Evolutionary conservation across 1,284 basidiomycete species (phyloP).

Genomic region (Sporisorium sorghi): DNA sequence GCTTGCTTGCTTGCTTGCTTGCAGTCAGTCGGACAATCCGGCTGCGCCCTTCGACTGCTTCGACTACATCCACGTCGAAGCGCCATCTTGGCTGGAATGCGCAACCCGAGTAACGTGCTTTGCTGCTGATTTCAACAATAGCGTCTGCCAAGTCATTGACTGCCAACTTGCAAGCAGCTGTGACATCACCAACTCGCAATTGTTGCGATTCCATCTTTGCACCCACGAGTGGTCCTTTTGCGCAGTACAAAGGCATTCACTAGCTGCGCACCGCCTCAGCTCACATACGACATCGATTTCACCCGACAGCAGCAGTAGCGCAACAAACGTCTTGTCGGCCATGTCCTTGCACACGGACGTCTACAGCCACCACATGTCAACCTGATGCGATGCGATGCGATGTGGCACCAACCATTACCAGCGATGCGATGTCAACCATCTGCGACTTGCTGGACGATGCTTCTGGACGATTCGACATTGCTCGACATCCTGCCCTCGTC

Average conservation of each 20-base stretch:
- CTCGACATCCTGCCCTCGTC: background rate
- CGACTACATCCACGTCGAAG: background rate
- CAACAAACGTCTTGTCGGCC: background rate
- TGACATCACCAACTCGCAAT: background rate
- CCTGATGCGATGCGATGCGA: constrained; percentile 5
- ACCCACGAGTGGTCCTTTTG: background rate
- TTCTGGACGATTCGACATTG: background rate
- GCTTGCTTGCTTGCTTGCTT: background rate
- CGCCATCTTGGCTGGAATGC: too few relatives aligned
- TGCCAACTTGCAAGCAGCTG: background rate
- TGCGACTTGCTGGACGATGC: background rate
- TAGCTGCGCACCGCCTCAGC: background rate
- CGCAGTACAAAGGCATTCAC: background rate
- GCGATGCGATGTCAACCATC: background rate
- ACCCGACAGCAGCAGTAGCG: background rate
- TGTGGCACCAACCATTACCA: background rate
- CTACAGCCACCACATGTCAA: background rate
- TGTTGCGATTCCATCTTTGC: background rate
- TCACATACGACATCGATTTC: background rate
- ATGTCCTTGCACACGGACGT: constrained; percentile 1
- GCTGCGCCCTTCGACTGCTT: background rate
- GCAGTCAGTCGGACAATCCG: background rate
- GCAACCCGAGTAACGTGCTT: too few relatives aligned
- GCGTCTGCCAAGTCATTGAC: too few relatives aligned
- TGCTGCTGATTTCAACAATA: too few relatives aligned